Evolutionary conservation across 257 asterid genomes (phyloP), one percentile per base, ranked within the genome.

Genomic region (Solanum sitiens): DNA sequence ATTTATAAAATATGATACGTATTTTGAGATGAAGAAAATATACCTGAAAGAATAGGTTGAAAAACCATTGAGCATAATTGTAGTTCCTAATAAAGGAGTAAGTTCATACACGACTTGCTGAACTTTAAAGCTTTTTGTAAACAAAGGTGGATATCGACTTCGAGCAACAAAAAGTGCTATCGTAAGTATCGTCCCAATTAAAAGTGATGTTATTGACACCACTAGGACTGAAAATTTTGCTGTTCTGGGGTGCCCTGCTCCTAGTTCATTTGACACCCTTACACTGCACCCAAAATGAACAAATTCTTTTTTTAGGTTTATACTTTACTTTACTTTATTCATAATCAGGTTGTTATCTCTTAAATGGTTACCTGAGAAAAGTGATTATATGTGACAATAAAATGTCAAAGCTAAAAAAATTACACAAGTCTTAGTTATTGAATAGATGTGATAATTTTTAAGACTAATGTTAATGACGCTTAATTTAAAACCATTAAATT

Each of bases 221-320:
- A 45, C 53, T 45, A 45, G 18, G 53, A 45, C 16, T 37, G 75
- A 84, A 33, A 84, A 84, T 84, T 84, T 84, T 35, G 87, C 79
- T 35, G 56, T 11, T 84, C 87, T 37, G 2, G 87, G 87, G n/a
- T 35, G 79, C 20, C 74, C 61, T 4, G 77, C 77, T 27, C 87
- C 87, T 25, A 84, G 87, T 37, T 84, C 87, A 32, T 84, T 84
- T 42, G 87, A 84, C 32, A 84, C 87, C 25, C 87, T 59, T 10
- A 84, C 39, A 30, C 87, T 84, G 77, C 77, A 68, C 47, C 70
- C 8, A 86, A 67, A 61, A 61, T 8, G 14, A 21, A 86, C 27
- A 61, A 61, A 59, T 59, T 59, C 27, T 7, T 15, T 59, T 59
- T 59, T 59, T 13, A 20, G 30, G 30, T 61, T 61, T 9, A 61